Conservation (phyloP, 164 flowering plant genomes). For the Akebia trifoliata region DNA sequence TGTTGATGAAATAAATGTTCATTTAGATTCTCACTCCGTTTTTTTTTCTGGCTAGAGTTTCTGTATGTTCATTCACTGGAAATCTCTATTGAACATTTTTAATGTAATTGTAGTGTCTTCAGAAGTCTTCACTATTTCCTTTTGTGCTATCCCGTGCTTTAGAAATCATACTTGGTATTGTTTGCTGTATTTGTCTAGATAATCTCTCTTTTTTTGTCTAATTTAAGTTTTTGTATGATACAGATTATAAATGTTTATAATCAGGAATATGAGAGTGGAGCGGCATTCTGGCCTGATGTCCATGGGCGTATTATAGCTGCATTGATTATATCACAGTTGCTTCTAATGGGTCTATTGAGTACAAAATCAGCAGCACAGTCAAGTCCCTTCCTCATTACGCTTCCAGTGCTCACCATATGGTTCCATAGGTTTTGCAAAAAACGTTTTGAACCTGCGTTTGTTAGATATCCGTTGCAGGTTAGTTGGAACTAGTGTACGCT, state of each 20-base stretch:
- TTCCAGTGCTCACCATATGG: slow-evolving; percentile 73
- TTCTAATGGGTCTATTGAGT: slow-evolving; percentile 65
- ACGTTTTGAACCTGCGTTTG: slow-evolving; percentile 77
- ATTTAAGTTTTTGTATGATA: neutral
- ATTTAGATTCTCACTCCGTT: too few species aligned
- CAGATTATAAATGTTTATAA: slow-evolving; percentile 87
- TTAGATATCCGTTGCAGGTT: slow-evolving; percentile 69
- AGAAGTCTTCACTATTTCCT: too few species aligned
- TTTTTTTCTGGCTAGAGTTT: too few species aligned
- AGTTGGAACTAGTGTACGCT: slow-evolving; percentile 1
- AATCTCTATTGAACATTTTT: too few species aligned
- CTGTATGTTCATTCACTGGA: too few species aligned
- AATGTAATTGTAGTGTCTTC: too few species aligned
- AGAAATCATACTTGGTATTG: too few species aligned
- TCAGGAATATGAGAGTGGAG: slow-evolving; percentile 79
- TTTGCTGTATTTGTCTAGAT: neutral
- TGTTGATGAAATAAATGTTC: too few species aligned
- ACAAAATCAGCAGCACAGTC: slow-evolving; percentile 60
- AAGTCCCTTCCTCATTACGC: slow-evolving; percentile 61
- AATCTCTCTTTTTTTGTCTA: neutral
- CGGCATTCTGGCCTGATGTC: slow-evolving; percentile 86
- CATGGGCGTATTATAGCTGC: slow-evolving; percentile 61
- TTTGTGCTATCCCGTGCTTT: too few species aligned
- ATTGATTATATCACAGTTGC: slow-evolving; percentile 66
- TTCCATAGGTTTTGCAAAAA: slow-evolving; percentile 71